A percentile compares a stretch with the other conserved stretches of the same genome.
Evolutionary conservation across 2,329 filamentous ascomycete genomes (phyloP).

Genomic region (Mycocentrospora acerina): DNA sequence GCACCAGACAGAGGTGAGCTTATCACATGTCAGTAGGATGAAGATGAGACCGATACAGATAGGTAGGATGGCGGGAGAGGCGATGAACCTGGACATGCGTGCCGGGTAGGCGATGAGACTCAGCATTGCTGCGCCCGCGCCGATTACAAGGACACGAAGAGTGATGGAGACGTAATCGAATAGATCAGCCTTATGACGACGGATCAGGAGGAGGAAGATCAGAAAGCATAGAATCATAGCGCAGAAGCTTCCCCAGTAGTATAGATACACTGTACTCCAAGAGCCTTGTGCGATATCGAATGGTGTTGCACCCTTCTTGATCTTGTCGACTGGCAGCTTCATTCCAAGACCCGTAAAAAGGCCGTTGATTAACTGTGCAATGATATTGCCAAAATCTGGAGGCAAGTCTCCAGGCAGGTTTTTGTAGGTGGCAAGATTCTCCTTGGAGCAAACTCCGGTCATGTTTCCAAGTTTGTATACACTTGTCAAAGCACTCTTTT

Average conservation of each 20-base stretch:
- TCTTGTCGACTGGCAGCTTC: conserved; percentile 33
- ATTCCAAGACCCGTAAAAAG: conserved; percentile 38
- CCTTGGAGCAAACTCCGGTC: conserved; percentile 32
- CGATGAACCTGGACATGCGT: conserved; percentile 27
- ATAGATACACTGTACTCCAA: conserved; percentile 40
- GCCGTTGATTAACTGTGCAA: conserved; percentile 32
- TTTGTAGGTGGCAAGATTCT: conserved; percentile 17
- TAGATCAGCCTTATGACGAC: conserved; percentile 41
- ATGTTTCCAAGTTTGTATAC: conserved; percentile 32
- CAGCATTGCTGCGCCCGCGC: conserved; percentile 32
- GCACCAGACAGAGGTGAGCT: conserved; percentile 29
- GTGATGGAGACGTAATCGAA: conserved; percentile 44
- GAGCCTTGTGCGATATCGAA: conserved; percentile 28
- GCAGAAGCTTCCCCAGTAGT: conserved; percentile 42
- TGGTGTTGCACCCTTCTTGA: conserved; percentile 22
- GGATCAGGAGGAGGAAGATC: conserved; percentile 44
- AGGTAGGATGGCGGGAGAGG: conserved; percentile 37
- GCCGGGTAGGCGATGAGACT: conserved; percentile 27
- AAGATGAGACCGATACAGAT: conserved; percentile 40
- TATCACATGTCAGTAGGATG: conserved; percentile 32
- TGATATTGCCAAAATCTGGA: conserved; percentile 17
- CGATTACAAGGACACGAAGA: conserved; percentile 27
- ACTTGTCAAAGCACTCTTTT: conserved; percentile 8
- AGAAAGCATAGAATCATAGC: conserved; percentile 40
- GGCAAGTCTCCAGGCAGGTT: conserved; percentile 23